Evolutionary conservation across 2,329 filamentous ascomycete species (phyloP), one percentile per base, ranked within the genome.

Genomic region (Alternaria sp.): DNA sequence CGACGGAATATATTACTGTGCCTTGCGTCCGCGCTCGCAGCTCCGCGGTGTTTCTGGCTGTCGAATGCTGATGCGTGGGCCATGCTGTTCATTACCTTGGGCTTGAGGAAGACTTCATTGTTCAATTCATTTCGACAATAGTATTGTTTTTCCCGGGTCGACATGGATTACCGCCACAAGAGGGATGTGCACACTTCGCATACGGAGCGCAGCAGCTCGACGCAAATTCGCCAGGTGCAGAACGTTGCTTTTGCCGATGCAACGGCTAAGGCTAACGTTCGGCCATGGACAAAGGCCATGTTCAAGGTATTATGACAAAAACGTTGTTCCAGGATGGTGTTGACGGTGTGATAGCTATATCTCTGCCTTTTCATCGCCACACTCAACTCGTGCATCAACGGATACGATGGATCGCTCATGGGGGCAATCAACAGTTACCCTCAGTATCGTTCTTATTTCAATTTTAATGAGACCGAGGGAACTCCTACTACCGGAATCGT

Each of bases 371-470:
- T 81, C 26, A 70, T 83, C 21, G 81, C 82, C 10, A 83, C 80
- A 6, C 73, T 83, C 23, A 83, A 83, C 66, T 82, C 81, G 1
- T 81, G 80, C 60, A 82, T 83, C 65, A 84, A 84, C 65, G 83
- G 83, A 26, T 85, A 84, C 64, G 83, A 85, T 69, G 82, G 83
- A n/a, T 82, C 80, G 9, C 71, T 85, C 6, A 85, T 85, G 83
- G 81, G 80, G 43, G 80, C 79, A 5, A 84, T 85, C 70, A 85
- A 85, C 69, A 80, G 78, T 25, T 83, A 83, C 62, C 65, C 70
- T 2, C 82, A 84, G 62, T 85, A 85, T 65, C 78, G 80, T 43
- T 57, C 68, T 3, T 83, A 82, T 66, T 83, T 83, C 59, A 76
- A 77, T 23, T 83, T 83, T 68, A 66, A 75, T 55, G 54, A 73